Percentiles rank a stretch among this genome's conserved stretches.
phyloP scores from a whole-genome alignment of 129 eudicot genomes.

The Tagetes patula region DNA sequence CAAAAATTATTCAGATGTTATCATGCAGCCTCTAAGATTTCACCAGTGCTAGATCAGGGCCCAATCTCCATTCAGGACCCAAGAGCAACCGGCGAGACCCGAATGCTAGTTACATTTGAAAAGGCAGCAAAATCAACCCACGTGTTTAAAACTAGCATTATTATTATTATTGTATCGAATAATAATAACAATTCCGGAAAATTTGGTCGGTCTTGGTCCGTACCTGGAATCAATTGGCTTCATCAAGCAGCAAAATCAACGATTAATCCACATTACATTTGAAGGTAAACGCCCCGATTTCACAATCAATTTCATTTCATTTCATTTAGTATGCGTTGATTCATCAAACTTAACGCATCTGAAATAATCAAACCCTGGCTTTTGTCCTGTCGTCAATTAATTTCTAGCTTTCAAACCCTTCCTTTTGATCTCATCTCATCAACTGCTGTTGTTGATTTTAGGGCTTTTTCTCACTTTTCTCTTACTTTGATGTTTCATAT shows the following conservation, averaged over 20 bases:
- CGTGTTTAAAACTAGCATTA: no score
- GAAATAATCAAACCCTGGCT: slow-evolving; percentile 2
- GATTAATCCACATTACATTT: slow-evolving; percentile 18
- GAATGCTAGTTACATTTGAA: no score
- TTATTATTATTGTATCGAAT: neutral
- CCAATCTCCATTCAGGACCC: no score
- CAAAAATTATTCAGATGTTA: no score
- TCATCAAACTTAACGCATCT: slow-evolving; percentile 11
- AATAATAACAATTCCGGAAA: neutral
- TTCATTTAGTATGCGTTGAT: neutral
- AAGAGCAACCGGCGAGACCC: no score
- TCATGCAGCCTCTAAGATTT: no score
- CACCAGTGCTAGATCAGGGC: no score
- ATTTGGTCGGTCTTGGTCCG: neutral
- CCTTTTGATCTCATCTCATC: neutral
- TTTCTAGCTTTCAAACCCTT: neutral
- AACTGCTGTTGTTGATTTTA: neutral
- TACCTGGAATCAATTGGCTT: neutral
- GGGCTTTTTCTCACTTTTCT: neutral
- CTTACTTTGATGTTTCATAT: slow-evolving; percentile 15
- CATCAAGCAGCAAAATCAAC: slow-evolving; percentile 13
- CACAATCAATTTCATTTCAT: neutral
- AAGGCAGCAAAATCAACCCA: no score
- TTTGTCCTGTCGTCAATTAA: neutral
- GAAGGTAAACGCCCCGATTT: slow-evolving; percentile 4